A percentile compares a stretch with the other conserved stretches of the same genome.
Conservation (phyloP, 2,329 filamentous ascomycete genomes). For the Diplodia corticola region DNA sequence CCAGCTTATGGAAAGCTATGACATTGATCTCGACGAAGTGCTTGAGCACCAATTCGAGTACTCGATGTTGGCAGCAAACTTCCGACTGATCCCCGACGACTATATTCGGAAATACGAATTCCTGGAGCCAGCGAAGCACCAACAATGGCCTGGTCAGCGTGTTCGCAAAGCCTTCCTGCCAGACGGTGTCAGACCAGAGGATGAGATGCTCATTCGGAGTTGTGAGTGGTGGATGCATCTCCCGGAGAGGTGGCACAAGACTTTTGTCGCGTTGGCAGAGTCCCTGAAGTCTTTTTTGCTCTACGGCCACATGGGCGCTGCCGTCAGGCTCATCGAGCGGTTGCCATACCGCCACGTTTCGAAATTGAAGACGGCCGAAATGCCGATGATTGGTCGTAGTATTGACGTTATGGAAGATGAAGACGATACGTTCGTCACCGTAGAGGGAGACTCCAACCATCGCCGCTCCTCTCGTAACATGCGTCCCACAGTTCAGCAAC, state of each 20-base stretch:
- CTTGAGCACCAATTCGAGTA: conserved; percentile 47
- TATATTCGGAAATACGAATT: conserved; percentile 44
- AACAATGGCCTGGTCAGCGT: conserved; percentile 57
- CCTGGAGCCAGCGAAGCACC: conserved; percentile 51
- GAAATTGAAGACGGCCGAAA: conserved; percentile 41
- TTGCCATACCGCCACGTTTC: conserved; percentile 52
- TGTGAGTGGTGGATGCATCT: conserved; percentile 42
- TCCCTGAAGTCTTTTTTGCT: conserved; percentile 80
- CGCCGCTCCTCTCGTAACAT: conserved; percentile 10
- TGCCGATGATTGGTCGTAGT: conserved; percentile 38
- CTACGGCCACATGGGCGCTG: conserved; percentile 55
- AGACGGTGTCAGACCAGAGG: conserved; percentile 10
- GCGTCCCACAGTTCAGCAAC: conserved; percentile 12
- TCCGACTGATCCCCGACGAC: conserved; percentile 27
- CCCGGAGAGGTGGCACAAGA: conserved; percentile 19
- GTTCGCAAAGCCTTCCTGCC: conserved; percentile 69
- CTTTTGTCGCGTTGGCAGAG: conserved; percentile 64
- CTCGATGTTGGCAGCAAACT: background rate
- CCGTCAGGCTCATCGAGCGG: conserved; percentile 54
- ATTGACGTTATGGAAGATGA: conserved; percentile 33
- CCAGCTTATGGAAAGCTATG: conserved; percentile 71
- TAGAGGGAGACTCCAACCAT: background rate
- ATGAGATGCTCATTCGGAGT: conserved; percentile 21
- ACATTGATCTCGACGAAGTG: conserved; percentile 74
- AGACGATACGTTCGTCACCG: background rate